phyloP scores from a whole-genome alignment of 768 basidiomycete species.

The Hypsizygus marmoreus region DNA sequence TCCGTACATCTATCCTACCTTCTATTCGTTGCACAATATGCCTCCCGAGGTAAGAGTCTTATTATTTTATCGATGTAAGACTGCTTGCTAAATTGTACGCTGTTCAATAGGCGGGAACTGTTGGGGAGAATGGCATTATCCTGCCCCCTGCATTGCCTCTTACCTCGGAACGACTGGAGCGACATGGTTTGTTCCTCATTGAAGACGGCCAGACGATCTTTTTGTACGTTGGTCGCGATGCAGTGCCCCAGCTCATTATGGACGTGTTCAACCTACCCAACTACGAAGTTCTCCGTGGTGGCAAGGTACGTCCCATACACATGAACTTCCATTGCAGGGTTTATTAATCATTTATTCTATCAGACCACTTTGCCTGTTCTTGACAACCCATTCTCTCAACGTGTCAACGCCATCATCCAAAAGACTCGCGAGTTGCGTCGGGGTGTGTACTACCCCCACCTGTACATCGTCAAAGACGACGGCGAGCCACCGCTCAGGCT shows the following conservation, averaged over 20 bases:
- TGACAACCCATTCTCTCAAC: slow-evolving; percentile 94
- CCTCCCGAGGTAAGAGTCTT: slow-evolving; percentile 71
- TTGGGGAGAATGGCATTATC: slow-evolving; percentile 86
- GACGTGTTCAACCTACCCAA: slow-evolving; percentile 92
- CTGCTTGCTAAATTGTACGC: slow-evolving; percentile 10
- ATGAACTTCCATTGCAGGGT: slow-evolving; percentile 3
- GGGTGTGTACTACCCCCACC: slow-evolving; percentile 89
- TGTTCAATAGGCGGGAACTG: slow-evolving; percentile 72
- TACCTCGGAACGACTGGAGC: slow-evolving; percentile 92
- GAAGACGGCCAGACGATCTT: slow-evolving; percentile 98
- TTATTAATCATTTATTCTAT: slow-evolving; percentile 1
- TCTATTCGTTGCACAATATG: slow-evolving; percentile 98
- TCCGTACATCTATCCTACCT: slow-evolving; percentile 92
- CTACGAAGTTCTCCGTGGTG: slow-evolving; percentile 88
- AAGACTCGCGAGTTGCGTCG: slow-evolving; percentile 94
- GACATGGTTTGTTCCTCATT: slow-evolving; percentile 94
- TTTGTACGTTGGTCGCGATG: slow-evolving; percentile 97
- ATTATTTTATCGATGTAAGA: background rate
- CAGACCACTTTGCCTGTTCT: slow-evolving; percentile 87
- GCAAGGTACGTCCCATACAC: slow-evolving; percentile 65
- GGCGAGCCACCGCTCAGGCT: slow-evolving; percentile 92
- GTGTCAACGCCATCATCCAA: slow-evolving; percentile 90
- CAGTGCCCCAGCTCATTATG: slow-evolving; percentile 91
- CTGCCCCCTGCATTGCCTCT: slow-evolving; percentile 87
- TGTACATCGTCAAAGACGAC: slow-evolving; percentile 97